These are phyloP conservation scores for Exophiala dermatitidis DNA, from an alignment of 2,329 filamentous ascomycete species.

Conservation along the genomic window DNA sequence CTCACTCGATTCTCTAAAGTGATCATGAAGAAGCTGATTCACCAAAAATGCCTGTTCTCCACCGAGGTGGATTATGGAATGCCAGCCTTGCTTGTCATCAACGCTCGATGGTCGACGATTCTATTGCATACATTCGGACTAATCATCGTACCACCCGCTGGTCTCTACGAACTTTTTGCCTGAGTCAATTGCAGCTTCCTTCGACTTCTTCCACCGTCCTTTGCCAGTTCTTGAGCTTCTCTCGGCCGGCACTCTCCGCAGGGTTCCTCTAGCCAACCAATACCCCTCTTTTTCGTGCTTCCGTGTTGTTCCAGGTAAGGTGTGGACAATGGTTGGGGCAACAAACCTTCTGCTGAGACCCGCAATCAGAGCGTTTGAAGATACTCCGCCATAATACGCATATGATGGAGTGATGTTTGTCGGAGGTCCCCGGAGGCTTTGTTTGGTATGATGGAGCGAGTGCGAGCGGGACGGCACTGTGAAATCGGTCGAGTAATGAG, in stretches of 20 bases:
- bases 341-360: constrained; percentile 10
- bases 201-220: not conserved
- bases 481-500: constrained; percentile 7
- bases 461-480: not conserved
- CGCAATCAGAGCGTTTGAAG: not conserved
- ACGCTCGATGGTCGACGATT: not conserved
- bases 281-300: constrained; percentile 10
- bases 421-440: not conserved
- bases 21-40: not conserved
- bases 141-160: constrained; percentile 17
- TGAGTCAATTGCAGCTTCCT: not conserved
- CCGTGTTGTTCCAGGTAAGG: constrained; percentile 11
- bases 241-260: constrained; percentile 4
- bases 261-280: constrained; percentile 13
- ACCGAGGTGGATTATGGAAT: no score
- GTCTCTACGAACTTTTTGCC: constrained; percentile 7
- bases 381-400: not conserved
- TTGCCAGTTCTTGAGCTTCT: constrained; percentile 1
- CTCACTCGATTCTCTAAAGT: not conserved
- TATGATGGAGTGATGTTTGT: not conserved
- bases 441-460: not conserved
- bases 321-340: constrained; percentile 1
- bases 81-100: not conserved
- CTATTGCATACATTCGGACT: not conserved
- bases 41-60: not conserved